phyloP scores from a whole-genome alignment of 495 filamentous ascomycete genomes.

The Clohesyomyces aquaticus region DNA sequence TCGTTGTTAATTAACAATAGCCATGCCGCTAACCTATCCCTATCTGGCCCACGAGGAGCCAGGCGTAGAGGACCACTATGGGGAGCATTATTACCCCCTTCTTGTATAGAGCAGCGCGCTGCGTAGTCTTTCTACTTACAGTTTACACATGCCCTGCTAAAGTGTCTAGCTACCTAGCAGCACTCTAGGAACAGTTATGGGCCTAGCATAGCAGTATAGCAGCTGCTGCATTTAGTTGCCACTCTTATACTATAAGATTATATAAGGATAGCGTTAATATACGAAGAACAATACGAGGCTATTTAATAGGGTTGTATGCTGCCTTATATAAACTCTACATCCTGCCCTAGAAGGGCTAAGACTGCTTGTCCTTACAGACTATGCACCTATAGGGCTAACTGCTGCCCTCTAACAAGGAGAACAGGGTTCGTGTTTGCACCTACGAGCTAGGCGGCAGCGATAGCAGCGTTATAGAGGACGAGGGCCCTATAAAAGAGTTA shows the following conservation, averaged over 20 bases:
- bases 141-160: neutral
- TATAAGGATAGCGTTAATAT: too few species aligned
- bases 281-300: neutral
- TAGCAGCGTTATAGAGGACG: neutral
- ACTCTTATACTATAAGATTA: too few species aligned
- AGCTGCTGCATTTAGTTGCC: too few species aligned
- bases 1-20: slow-evolving; percentile 1
- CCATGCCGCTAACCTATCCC: neutral
- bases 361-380: neutral
- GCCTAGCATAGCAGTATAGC: too few species aligned
- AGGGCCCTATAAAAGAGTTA: neutral
- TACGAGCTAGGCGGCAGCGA: neutral
- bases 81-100: neutral
- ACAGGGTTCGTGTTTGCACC: neutral
- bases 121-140: neutral
- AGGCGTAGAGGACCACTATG: neutral
- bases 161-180: neutral
- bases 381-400: neutral
- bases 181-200: neutral
- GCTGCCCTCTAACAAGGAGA: neutral
- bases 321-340: neutral
- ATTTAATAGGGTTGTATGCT: neutral
- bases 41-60: neutral
- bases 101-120: neutral
- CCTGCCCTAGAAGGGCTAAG: neutral